Base-by-base conservation (phyloP, 225 moss, liverwort and hornwort species). In the Lunularia cruciata region DNA sequence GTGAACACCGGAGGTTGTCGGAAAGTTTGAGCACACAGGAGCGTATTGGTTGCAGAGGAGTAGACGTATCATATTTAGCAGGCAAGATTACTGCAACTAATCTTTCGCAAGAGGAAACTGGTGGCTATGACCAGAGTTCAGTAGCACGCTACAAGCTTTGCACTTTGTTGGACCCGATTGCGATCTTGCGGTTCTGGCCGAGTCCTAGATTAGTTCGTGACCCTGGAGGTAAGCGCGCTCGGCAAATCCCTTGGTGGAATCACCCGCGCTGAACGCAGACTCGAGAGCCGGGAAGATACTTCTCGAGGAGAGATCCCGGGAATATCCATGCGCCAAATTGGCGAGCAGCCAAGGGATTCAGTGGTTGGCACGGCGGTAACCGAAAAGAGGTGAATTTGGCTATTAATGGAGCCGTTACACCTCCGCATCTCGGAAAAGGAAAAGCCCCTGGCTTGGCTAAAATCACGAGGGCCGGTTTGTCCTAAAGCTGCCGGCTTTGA, bases 391-490 rank as follows among this genome's bases (percentile, higher is more conserved):
- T 8, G 25, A 51, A 51, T 4, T 51, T 51, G 49, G 25, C 49
- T 51, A 51, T 51, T 51, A 51, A 51, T 51, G 49, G 20, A 51
- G 49, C 49, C 49, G 49, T 51, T 51, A 20, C 3, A 20, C 49
- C 9, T 1, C 49, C 20, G 2, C 20, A 1, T 22, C 10, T 5
- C 25, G 22, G n/a, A n/a, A n/a, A n/a, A n/a, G n/a, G n/a, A 10
- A 51, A n/a, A 51, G 20, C 25, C 49, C 22, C 4, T 22, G 3
- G 10, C 12, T 20, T 51, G 8, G 19, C 20, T 1, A 18, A 51
- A 20, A 22, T 4, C 22, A 51, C 10, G 10, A n/a, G 20, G 3
- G 20, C 25, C 2, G 6, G 3, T 18, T 51, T 51, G 49, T 51
- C 49, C 49, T 10, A 22, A 2, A 22, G 49, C 49, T 51, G 49